Percentiles rank a stretch among this genome's conserved stretches.
Conservation (phyloP, 78 protist genomes). For the Pigoraptor vietnamica region DNA sequence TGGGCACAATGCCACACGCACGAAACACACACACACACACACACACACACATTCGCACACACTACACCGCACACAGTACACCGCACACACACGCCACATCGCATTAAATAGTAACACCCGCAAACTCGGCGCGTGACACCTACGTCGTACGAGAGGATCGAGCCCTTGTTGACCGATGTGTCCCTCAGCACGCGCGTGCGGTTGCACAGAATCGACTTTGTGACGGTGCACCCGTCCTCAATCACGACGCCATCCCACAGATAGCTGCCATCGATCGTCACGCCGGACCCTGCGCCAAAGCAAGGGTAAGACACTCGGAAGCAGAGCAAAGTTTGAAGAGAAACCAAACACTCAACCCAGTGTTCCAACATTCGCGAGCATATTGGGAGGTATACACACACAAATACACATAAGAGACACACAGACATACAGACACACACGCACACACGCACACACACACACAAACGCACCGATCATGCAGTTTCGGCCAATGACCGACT, state of each 20-base stretch:
- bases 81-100: not conserved
- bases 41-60: too few species aligned
- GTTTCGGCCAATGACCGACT: conserved; percentile 57
- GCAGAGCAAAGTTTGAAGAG: too few species aligned
- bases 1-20: not conserved
- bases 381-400: too few species aligned
- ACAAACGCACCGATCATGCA: conserved; percentile 38
- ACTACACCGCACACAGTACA: too few species aligned
- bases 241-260: not conserved
- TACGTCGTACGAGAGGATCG: not conserved
- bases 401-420: not conserved
- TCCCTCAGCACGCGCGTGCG: not conserved
- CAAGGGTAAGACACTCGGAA: not conserved
- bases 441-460: not conserved
- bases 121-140: not conserved
- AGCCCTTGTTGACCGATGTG: not conserved
- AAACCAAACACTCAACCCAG: too few species aligned
- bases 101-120: too few species aligned
- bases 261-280: conserved; percentile 40
- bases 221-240: not conserved
- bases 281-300: conserved; percentile 12
- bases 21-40: too few species aligned
- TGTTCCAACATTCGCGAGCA: too few species aligned
- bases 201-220: not conserved
- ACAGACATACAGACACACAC: not conserved